A percentile compares a stretch with the other conserved stretches of the same genome.
phyloP scores from a whole-genome alignment of 2,329 filamentous ascomycete species.

The Emergomyces orientalis region DNA sequence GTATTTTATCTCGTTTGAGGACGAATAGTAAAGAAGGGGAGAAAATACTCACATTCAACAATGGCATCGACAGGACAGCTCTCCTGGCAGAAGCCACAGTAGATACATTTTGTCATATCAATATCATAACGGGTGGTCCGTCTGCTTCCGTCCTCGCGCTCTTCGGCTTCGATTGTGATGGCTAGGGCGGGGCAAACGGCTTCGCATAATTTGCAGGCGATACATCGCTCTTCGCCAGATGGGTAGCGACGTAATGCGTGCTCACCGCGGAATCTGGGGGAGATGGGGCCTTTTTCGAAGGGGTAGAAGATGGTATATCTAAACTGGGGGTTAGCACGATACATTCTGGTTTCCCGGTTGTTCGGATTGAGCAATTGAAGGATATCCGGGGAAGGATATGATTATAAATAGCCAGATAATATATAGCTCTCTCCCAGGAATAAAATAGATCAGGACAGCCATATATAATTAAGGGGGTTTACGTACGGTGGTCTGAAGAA shows the following conservation, averaged over 20 bases:
- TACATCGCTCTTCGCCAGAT: constrained; percentile 95
- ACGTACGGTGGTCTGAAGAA: constrained; percentile 97
- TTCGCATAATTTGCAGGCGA: constrained; percentile 99
- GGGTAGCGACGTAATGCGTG: constrained; percentile 94
- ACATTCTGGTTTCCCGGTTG: neutral
- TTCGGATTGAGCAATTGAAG: neutral
- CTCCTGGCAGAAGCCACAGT: constrained; percentile 98
- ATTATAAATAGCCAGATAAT: neutral
- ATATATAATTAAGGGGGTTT: constrained; percentile 9
- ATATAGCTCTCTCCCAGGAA: neutral
- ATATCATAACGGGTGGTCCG: constrained; percentile 97
- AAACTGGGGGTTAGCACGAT: constrained; percentile 7
- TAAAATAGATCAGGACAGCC: neutral
- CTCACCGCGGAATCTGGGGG: constrained; percentile 94
- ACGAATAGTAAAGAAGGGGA: neutral
- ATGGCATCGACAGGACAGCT: constrained; percentile 97
- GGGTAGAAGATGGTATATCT: constrained; percentile 99
- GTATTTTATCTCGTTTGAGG: neutral
- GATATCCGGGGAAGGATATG: neutral
- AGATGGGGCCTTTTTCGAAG: constrained; percentile 98
- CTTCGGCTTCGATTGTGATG: constrained; percentile 98
- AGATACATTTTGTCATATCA: constrained; percentile 99
- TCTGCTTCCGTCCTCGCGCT: constrained; percentile 89
- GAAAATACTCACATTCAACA: constrained; percentile 51
- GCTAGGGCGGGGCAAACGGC: constrained; percentile 96